Base-by-base conservation (phyloP, 768 basidiomycete species). In the Crassisporium funariophilum region DNA sequence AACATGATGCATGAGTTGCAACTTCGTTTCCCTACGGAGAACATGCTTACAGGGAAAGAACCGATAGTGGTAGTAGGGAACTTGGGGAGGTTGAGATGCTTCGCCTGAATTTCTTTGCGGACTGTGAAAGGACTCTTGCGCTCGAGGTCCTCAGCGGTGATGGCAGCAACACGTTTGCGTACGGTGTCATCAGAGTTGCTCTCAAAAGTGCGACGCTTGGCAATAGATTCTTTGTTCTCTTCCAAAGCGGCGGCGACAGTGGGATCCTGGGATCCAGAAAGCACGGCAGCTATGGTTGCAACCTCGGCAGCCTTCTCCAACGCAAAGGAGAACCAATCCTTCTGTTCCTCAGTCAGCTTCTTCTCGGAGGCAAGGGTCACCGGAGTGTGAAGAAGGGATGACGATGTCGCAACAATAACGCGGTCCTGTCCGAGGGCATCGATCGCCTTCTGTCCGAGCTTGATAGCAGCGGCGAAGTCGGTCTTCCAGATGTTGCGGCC, bases 401-500 rank as follows among this genome's bases (percentile, higher is more conserved):
- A 98, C 5, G 97, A 98, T 31, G 97, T 93, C 29, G 91, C 92
- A 60, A 97, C 76, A 62, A 98, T 84, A 66, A 98, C 90, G 53
- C 94, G 91, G 52, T 90, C 86, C 52, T 78, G 71, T 49, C 95
- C 94, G 60, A 98, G 86, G 33, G 75, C 76, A 43, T 84, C 82
- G 59, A 97, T 75, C 37, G 91, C 94, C 68, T 85, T 88, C 74
- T 95, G 86, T 46, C 81, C 91, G 37, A 82, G 72, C 66, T 86
- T 85, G 72, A 94, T 80, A 47, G 91, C 86, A 44, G 82, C 84
- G 53, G 78, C 74, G 59, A 98, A 86, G 72, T 98, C 95, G 53
- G 83, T 87, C 84, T 98, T 99, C 97, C 97, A 99, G 76, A 99
- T 91, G 80, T 98, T 98, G 66, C 97, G 93, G 44, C 97, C 97